These are phyloP conservation scores for Neurospora sp. DNA, from an alignment of 495 filamentous ascomycete genomes.

Conservation along the genomic window DNA sequence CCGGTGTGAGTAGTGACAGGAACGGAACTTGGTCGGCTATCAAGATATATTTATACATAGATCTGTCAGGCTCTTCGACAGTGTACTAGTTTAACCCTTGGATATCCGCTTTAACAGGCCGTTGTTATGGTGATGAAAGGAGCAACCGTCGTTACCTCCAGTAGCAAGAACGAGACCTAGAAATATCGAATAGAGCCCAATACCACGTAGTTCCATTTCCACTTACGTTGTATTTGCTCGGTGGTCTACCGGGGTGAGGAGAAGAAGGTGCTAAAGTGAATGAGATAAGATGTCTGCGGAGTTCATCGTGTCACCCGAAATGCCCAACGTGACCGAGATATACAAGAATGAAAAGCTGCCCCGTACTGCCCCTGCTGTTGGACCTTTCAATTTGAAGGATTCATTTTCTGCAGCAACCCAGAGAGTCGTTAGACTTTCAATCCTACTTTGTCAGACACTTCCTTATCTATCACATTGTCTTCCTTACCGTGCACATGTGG, in stretches of 20 bases:
- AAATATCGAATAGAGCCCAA: not conserved
- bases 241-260: not conserved
- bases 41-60: not conserved
- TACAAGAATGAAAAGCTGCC: not conserved
- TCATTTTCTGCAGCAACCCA: too few species aligned
- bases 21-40: not conserved
- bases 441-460: too few species aligned
- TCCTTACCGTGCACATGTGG: too few species aligned
- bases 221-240: not conserved
- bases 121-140: not conserved
- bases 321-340: not conserved
- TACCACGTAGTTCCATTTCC: not conserved
- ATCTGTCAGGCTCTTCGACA: not conserved
- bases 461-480: too few species aligned
- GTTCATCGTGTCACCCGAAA: not conserved
- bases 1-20: not conserved
- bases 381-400: too few species aligned
- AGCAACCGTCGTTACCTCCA: not conserved
- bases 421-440: too few species aligned
- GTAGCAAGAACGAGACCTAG: not conserved
- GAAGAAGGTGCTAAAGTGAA: not conserved
- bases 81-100: not conserved
- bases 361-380: too few species aligned
- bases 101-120: not conserved
- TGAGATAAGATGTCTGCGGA: not conserved